Evolutionary conservation across 768 basidiomycete genomes (phyloP), one percentile per base, ranked within the genome.

Genomic region (Calocybe cyanea): DNA sequence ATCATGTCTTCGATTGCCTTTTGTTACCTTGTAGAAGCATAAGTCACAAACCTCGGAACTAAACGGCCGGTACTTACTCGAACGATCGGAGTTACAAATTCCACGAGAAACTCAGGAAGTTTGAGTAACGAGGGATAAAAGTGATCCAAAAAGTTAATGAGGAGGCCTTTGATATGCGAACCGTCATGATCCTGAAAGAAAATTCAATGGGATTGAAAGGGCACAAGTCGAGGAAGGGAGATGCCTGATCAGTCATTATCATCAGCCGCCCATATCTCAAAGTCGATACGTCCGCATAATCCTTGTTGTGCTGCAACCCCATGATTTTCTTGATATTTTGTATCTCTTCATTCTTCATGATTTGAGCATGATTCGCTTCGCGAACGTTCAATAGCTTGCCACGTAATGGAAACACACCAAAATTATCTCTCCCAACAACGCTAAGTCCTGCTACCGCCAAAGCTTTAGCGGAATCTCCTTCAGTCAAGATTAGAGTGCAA

Each of bases 181-280:
- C 96, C 96, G 67, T 99, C 96, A 68, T 98, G 92, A 80, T 99
- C 96, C 92, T 96, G 60, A 3, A 40, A 15, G 37, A 4, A 15
- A 15, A 15, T 8, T 19, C 10, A 34, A 37, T 32, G 33, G 37
- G 42, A 40, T 6, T 13, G 13, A 7, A 13, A 7, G 13, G 13
- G 25, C 13, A 13, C 19, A 36, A 32, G 23, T 31, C 33, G 5
- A 1, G 11, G 31, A 9, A 37, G n/a, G 7, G 14, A 65, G 77
- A 38, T 43, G 92, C 93, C 80, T 97, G 95, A 85, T 99, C 96
- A 3, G 96, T 92, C 96, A 99, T 99, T 56, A 99, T 91, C 96
- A 99, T 99, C 39, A 99, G 63, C 41, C 85, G 83, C 1, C 96
- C 96, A 58, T 99, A 99, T 20, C 96, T 82, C 57, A 99, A 66